Base-by-base conservation (phyloP, 371 early-diverging fungal genomes). In the Mucor lusitanicus region DNA sequence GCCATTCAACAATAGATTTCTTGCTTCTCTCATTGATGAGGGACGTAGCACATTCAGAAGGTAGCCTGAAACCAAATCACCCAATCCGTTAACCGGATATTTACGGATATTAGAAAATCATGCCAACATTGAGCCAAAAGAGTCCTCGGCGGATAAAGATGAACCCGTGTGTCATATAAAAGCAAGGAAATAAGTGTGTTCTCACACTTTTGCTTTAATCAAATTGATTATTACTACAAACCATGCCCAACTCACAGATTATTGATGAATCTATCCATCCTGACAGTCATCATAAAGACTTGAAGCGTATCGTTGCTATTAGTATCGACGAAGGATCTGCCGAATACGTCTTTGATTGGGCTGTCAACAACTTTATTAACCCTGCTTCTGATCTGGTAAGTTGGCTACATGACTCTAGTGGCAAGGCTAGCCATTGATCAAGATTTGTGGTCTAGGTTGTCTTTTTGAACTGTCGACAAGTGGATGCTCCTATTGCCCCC, bases 241-340 rank as follows among this genome's bases (percentile, higher is more conserved):
- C 50, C n/a, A 70, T 70, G 71, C 58, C 71, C n/a, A 58, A 59
- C 35, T 61, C 61, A 27, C 48, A 48, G 19, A 33, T 66, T 33
- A 27, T 70, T 25, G 63, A 58, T 35, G 71, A 70, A 35, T 19
- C 33, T 30, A 40, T 70, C 44, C 58, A 63, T 46, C 50, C 53
- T 25, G 59, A 64, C 28, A 54, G n/a, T 9, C 21, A 42, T 13
- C 65, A 66, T 13, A 59, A 53, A 27, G 66, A 61, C 11, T 11
- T 58, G 19, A 40, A 66, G 12, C 67, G 72, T 64, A 32, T 61
- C 2, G 56, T 67, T 9, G 68, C 61, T n/a, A 64, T 72, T 5
- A 72, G 72, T 53, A 72, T 72, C 15, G 72, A 72, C 42, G 68
- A 64, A 54, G 61, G 39, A 6, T 72, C 72, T n/a, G 71, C 66